Percentiles rank a stretch among this genome's conserved stretches.
These are phyloP conservation scores for Malassezia caprae DNA, from an alignment of 1,284 basidiomycete species.

Conservation along the genomic window DNA sequence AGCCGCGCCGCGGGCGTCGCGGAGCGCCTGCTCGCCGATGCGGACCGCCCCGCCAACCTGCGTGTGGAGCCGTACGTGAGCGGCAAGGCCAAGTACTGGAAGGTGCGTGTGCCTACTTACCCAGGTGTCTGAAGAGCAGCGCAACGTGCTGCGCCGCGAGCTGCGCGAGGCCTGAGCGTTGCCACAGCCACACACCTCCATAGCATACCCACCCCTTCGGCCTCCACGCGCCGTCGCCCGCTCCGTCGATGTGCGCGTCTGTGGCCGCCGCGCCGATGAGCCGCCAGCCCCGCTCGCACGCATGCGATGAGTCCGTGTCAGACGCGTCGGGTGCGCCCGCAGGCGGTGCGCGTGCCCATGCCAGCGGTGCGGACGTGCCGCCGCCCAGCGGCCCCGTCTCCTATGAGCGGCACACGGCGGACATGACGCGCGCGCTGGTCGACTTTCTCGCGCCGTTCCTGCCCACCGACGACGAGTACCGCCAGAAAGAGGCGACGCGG, in stretches of 20 bases:
- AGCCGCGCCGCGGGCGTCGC: constrained; percentile 1
- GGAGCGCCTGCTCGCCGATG: constrained; percentile 1
- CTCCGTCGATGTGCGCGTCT: background rate
- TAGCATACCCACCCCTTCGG: background rate
- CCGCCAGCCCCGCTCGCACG: background rate
- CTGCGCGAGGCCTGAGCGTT: background rate
- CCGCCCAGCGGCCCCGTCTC: background rate
- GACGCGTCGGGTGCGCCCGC: background rate
- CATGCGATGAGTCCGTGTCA: background rate
- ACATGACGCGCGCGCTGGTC: constrained; percentile 43
- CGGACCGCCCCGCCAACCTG: constrained; percentile 9
- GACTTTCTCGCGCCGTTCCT: constrained; percentile 43
- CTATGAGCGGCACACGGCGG: constrained; percentile 40
- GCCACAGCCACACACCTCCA: constrained; percentile 1
- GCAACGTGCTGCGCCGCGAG: background rate
- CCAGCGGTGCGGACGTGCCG: background rate
- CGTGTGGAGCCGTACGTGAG: constrained; percentile 11
- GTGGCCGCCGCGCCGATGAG: background rate
- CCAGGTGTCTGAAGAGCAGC: constrained; percentile 1
- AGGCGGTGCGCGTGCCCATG: background rate
- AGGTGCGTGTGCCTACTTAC: constrained; percentile 9
- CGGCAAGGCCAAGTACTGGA: constrained; percentile 17
- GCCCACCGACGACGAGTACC: constrained; percentile 46
- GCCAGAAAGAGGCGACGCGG: constrained; percentile 79
- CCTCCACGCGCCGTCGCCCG: background rate